Percentiles rank a stretch among this genome's conserved stretches.
Conservation (phyloP, 75 land plant species). For the Selaginella moellendorffii region DNA sequence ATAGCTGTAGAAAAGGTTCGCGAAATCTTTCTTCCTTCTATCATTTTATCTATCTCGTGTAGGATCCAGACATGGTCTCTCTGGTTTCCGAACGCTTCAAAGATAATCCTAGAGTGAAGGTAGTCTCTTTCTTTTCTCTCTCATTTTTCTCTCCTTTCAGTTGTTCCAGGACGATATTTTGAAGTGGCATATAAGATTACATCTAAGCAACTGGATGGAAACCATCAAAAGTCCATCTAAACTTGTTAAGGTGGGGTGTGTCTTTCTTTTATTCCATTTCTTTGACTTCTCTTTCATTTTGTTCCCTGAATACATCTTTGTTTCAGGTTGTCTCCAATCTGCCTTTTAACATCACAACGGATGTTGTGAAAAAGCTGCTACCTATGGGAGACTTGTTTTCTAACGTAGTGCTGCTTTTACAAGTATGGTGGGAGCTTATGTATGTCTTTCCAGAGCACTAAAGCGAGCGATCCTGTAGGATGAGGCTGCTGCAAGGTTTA, state of each 20-base stretch:
- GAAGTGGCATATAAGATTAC: conserved; percentile 23
- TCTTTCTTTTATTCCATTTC: not conserved
- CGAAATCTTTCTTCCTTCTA: not conserved
- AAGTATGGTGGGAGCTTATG: conserved; percentile 36
- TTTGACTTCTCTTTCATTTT: not conserved
- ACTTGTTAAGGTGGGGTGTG: conserved; percentile 16
- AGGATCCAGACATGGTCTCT: conserved; percentile 28
- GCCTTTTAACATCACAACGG: conserved; percentile 91
- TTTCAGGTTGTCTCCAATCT: conserved; percentile 87
- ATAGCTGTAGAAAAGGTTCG: conserved; percentile 84
- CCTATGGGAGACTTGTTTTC: conserved; percentile 93
- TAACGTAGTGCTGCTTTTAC: conserved; percentile 70
- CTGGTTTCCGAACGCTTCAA: conserved; percentile 19
- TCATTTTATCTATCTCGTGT: not conserved
- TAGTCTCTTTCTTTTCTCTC: not conserved
- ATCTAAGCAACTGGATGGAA: conserved; percentile 10
- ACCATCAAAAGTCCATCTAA: not conserved
- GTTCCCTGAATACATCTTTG: no score
- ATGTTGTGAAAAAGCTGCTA: conserved; percentile 72
- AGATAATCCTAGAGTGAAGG: conserved; percentile 19
- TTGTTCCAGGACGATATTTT: conserved; percentile 23
- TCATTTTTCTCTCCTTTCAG: conserved; percentile 5
- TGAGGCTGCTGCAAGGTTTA: conserved; percentile 73
- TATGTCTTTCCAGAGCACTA: not conserved
- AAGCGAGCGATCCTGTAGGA: no score